A percentile compares a stretch with the other conserved stretches of the same genome.
Evolutionary conservation across 495 filamentous ascomycete genomes (phyloP).

Genomic region (Penicillium coffeae): DNA sequence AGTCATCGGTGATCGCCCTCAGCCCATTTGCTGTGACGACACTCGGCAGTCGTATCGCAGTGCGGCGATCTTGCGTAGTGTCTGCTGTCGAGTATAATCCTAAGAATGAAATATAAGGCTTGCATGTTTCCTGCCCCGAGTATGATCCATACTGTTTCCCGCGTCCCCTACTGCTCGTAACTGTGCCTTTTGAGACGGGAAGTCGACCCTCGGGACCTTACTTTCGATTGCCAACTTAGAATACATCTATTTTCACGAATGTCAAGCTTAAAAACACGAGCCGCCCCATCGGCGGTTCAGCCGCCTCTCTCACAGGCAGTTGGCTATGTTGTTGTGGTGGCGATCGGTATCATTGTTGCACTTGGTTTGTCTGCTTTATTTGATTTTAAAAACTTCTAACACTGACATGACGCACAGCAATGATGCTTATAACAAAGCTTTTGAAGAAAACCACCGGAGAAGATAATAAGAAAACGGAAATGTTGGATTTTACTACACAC

Average conservation of each 20-base stretch:
- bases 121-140: too few species aligned
- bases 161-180: too few species aligned
- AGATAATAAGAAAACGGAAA: slow-evolving; percentile 39
- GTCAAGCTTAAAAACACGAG: slow-evolving; percentile 15
- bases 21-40: slow-evolving; percentile 5
- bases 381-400: not conserved
- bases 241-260: slow-evolving; percentile 3
- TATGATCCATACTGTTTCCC: too few species aligned
- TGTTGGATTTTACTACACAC: not conserved
- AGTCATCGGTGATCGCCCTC: slow-evolving; percentile 17
- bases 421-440: slow-evolving; percentile 29
- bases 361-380: slow-evolving; percentile 13
- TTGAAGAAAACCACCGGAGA: slow-evolving; percentile 36
- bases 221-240: not conserved
- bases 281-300: slow-evolving; percentile 18
- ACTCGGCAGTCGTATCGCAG: not conserved
- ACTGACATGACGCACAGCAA: slow-evolving; percentile 13
- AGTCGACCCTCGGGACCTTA: too few species aligned
- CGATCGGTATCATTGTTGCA: slow-evolving; percentile 29
- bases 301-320: slow-evolving; percentile 36
- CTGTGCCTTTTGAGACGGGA: too few species aligned
- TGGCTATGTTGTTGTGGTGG: slow-evolving; percentile 35
- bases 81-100: too few species aligned
- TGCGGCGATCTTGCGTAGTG: not conserved
- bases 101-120: too few species aligned